A percentile compares a stretch with the other conserved stretches of the same genome.
These are phyloP conservation scores for Candida golubevii DNA, from an alignment of 805 yeast species.

Conservation along the genomic window DNA sequence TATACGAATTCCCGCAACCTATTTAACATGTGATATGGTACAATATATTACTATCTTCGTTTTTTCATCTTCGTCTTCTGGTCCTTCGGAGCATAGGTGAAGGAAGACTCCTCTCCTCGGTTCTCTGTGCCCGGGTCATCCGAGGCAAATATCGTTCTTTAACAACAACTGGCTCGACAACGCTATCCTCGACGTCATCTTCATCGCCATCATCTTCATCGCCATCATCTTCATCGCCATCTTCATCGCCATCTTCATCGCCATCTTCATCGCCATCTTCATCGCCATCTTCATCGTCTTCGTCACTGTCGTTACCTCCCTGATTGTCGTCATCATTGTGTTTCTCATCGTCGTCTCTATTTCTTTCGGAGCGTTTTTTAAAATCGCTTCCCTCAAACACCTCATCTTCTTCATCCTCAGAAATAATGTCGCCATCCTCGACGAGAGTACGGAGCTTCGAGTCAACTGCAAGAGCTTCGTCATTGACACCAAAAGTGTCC, in stretches of 20 bases:
- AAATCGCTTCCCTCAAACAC: constrained; percentile 7
- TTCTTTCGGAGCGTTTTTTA: constrained; percentile 8
- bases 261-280: constrained; percentile 14
- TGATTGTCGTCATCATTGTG: constrained; percentile 8
- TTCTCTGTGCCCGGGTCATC: too few species aligned
- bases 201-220: background rate
- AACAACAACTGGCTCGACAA: background rate
- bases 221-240: constrained; percentile 3
- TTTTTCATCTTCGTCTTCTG: background rate
- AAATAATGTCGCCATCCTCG: constrained; percentile 13
- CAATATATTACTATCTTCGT: background rate
- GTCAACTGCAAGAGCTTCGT: constrained; percentile 4
- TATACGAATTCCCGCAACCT: constrained; percentile 33
- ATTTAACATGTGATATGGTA: constrained; percentile 18
- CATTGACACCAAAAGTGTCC: constrained; percentile 3
- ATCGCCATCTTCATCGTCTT: constrained; percentile 15
- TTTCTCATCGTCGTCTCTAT: constrained; percentile 19
- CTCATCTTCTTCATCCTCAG: constrained; percentile 16
- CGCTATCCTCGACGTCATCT: background rate
- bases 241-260: constrained; percentile 7
- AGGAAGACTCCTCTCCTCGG: too few species aligned
- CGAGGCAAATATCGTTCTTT: too few species aligned
- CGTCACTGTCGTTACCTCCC: constrained; percentile 14
- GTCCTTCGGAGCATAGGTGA: background rate
- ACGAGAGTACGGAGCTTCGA: constrained; percentile 1